Base-by-base conservation (phyloP, 495 filamentous ascomycete genomes). In the Neurospora sp. region DNA sequence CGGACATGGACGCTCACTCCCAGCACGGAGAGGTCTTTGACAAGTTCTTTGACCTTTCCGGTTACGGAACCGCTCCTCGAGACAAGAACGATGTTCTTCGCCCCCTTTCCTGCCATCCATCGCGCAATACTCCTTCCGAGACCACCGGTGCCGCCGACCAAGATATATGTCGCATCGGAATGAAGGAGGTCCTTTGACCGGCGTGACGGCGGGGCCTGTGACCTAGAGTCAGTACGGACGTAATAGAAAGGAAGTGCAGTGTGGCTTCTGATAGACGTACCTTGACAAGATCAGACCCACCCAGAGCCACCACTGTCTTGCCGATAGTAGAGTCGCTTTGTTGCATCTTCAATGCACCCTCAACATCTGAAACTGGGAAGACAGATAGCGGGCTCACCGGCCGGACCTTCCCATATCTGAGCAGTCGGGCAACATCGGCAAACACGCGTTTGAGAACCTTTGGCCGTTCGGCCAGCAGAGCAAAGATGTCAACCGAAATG, bases 91-190 rank as follows among this genome's bases (percentile, higher is more conserved):
- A 93, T 75, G 73, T 87, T 82, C 39, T 80, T 81, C 10, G 89
- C 91, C 9, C 89, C 89, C 42, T 86, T 85, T 20, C 81, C 74
- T 10, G 85, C 85, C 83, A 93, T 85, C 88, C 88, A 91, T 3
- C 79, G 82, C 1, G 88, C 80, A 72, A 92, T 83, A 68, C 86
- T 84, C 65, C 86, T 82, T 22, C 90, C 90, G 12, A 93, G 83
- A 12, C 90, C 90, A 12, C 90, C 89, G 1, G 90, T 85, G 39
- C 90, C 88, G n/a, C 90, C 89, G 68, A 89, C 83, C 12, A 92
- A 77, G 35, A 92, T 78, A 74, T 91, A 91, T 3, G 85, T 83
- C 1, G 82, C 86, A 74, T 88, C 80, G 3, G 80, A 71, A 61
- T 80, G 81, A 14, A 86, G 77, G 2, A 84, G 74, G 37, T 80